phyloP scores from a whole-genome alignment of 257 asterid species.

The Cruciata laevipes region DNA sequence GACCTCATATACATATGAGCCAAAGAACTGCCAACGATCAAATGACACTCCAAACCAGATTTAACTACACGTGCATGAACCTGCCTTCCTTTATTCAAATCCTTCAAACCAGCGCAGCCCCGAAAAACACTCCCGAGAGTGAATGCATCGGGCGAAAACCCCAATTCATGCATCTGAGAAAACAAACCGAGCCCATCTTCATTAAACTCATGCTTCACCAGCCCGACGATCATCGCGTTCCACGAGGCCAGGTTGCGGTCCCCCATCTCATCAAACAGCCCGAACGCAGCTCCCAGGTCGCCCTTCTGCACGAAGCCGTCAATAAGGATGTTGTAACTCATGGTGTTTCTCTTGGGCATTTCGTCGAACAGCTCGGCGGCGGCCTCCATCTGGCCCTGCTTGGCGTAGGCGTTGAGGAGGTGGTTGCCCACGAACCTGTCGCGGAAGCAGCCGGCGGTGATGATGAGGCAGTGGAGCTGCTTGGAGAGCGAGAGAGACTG shows the following conservation, averaged over 20 bases:
- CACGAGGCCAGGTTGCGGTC: conserved; percentile 74
- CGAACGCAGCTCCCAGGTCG: conserved; percentile 42
- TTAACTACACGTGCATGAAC: conserved; percentile 48
- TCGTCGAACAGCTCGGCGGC: conserved; percentile 51
- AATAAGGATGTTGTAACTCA: conserved; percentile 72
- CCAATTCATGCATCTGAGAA: conserved; percentile 43
- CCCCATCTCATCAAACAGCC: conserved; percentile 58
- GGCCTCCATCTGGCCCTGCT: conserved; percentile 34
- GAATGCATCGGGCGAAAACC: conserved; percentile 57
- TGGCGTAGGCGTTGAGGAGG: conserved; percentile 50
- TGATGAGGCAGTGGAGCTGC: conserved; percentile 64
- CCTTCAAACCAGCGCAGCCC: conserved; percentile 87
- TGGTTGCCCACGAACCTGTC: conserved; percentile 61
- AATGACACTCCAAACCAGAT: conserved; percentile 48
- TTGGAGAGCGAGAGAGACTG: conserved; percentile 37
- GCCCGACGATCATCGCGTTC: conserved; percentile 76
- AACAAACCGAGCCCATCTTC: conserved; percentile 52
- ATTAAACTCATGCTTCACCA: conserved; percentile 53
- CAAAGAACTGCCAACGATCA: conserved; percentile 61
- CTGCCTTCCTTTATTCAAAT: conserved; percentile 59
- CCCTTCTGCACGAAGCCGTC: conserved; percentile 62
- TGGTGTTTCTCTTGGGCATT: conserved; percentile 58
- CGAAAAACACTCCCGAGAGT: conserved; percentile 71
- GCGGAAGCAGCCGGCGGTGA: conserved; percentile 43
- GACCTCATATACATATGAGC: conserved; percentile 86